Conservation (phyloP, 345 rosid genomes). For the Brassica incana region DNA sequence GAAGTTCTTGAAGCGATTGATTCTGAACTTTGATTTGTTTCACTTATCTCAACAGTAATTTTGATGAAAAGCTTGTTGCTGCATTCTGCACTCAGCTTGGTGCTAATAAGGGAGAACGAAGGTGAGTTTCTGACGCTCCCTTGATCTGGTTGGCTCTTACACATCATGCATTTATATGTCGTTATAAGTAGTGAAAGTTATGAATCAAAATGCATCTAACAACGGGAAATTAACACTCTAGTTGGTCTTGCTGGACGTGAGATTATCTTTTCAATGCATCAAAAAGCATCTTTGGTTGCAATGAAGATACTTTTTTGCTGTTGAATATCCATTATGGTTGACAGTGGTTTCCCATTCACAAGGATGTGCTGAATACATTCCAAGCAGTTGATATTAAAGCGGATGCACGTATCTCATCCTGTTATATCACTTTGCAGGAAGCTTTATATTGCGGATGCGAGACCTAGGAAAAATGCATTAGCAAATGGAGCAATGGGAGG, state of each 20-base stretch:
- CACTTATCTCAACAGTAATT: slow-evolving; percentile 53
- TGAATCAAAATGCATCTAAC: no score
- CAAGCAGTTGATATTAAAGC: no score
- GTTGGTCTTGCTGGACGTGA: no score
- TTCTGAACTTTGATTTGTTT: slow-evolving; percentile 24
- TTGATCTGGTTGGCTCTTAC: slow-evolving; percentile 10
- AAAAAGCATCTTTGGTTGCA: no score
- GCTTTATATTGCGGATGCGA: slow-evolving; percentile 95
- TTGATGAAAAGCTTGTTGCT: slow-evolving; percentile 95
- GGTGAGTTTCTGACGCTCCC: slow-evolving; percentile 48
- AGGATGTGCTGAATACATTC: no score
- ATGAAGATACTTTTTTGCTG: no score
- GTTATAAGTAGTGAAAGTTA: no score
- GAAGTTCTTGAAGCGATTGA: slow-evolving; percentile 18
- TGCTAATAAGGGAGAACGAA: slow-evolving; percentile 51
- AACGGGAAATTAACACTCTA: no score
- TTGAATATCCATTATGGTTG: no score
- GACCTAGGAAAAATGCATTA: slow-evolving; percentile 97
- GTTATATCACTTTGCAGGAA: slow-evolving; percentile 53
- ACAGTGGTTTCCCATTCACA: no score
- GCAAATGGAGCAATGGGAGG: slow-evolving; percentile 99
- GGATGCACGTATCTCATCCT: slow-evolving; percentile 7
- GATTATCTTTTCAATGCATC: no score
- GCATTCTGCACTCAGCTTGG: slow-evolving; percentile 69
- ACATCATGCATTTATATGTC: no score